Evolutionary conservation across 2,329 filamentous ascomycete species (phyloP).

Genomic region (Cytospora piceae): DNA sequence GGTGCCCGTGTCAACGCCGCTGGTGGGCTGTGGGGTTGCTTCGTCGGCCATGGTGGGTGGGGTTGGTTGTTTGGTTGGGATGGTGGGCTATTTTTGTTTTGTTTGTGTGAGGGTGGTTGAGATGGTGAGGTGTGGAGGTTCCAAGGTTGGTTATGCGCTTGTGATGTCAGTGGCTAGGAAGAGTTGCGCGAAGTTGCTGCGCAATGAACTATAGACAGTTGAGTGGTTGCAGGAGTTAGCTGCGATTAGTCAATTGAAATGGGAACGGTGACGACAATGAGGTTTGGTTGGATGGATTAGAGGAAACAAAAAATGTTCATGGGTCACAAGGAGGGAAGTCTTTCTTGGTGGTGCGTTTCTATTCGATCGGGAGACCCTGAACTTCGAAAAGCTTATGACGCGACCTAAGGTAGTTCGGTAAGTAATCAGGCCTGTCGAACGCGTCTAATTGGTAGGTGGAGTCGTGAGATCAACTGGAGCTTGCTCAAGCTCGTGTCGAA

Average conservation of each 20-base stretch:
- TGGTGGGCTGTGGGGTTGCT: constrained; percentile 21
- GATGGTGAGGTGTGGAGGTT: neutral
- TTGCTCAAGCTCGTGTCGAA: neutral
- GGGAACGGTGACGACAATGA: neutral
- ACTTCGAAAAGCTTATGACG: constrained; percentile 24
- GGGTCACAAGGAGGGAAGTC: constrained; percentile 2
- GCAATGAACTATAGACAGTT: neutral
- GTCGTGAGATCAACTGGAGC: neutral
- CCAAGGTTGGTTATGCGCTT: too few species aligned
- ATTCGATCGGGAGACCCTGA: constrained; percentile 8
- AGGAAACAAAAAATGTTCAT: neutral
- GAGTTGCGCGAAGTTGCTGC: neutral
- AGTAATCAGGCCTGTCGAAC: constrained; percentile 12
- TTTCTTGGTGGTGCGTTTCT: constrained; percentile 1
- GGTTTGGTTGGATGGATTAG: neutral
- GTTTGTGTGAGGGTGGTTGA: neutral
- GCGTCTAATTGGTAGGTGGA: constrained; percentile 23
- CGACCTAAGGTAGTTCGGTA: neutral
- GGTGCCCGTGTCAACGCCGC: constrained; percentile 23
- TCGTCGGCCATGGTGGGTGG: constrained; percentile 29
- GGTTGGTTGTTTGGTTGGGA: neutral
- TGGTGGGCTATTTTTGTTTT: neutral
- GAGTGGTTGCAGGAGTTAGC: neutral
- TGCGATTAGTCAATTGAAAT: constrained; percentile 18
- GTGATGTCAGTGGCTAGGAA: constrained; percentile 3